A percentile compares a stretch with the other conserved stretches of the same genome.
phyloP scores from a whole-genome alignment of 768 basidiomycete species.

The Sporobolomyces pararoseus region DNA sequence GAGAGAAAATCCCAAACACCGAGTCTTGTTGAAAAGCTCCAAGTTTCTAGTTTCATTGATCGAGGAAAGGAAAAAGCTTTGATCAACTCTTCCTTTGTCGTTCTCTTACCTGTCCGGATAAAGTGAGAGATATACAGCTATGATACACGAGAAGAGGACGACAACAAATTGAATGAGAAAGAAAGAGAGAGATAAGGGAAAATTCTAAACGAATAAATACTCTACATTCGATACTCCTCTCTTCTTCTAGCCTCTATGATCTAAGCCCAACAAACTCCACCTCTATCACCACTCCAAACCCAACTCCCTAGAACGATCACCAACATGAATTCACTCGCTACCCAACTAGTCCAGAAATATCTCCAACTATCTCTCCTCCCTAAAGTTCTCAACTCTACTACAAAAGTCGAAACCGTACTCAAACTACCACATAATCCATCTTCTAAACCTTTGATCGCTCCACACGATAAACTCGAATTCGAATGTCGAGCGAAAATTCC shows the following conservation, averaged over 20 bases:
- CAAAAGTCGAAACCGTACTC: constrained; percentile 90
- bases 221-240: too few species aligned
- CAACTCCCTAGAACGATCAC: constrained; percentile 66
- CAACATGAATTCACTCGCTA: constrained; percentile 64
- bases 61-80: too few species aligned
- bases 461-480: constrained; percentile 53
- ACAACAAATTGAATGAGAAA: too few species aligned
- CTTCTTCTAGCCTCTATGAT: background rate
- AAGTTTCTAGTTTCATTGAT: constrained; percentile 3
- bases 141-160: too few species aligned
- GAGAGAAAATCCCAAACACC: background rate
- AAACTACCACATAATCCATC: constrained; percentile 96
- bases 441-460: constrained; percentile 70
- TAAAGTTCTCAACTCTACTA: constrained; percentile 67
- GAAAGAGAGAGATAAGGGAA: too few species aligned
- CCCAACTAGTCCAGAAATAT: constrained; percentile 69
- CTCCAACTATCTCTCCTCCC: constrained; percentile 59
- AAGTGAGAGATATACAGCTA: too few species aligned
- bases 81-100: too few species aligned
- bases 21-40: constrained; percentile 11
- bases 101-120: too few species aligned
- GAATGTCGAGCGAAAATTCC: constrained; percentile 57
- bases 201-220: too few species aligned
- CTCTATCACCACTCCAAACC: constrained; percentile 36
- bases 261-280: constrained; percentile 5